Evolutionary conservation across 75 land plant species (phyloP).

Genomic region (Pseudotsuga menziesii): DNA sequence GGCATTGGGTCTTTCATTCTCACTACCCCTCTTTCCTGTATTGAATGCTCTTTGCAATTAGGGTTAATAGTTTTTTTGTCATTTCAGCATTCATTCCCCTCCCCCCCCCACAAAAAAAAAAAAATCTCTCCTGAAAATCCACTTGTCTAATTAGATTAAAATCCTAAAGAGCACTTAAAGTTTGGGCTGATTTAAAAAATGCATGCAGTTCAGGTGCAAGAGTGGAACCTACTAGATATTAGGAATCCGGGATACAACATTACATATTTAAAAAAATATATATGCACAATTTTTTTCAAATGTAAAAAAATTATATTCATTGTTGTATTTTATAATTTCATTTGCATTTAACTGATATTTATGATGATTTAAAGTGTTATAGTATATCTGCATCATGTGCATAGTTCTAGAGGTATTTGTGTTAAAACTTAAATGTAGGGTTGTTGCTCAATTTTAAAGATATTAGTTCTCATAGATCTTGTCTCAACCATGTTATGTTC

Average conservation of each 20-base stretch:
- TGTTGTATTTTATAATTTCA: no score
- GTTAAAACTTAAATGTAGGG: no score
- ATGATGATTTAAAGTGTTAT: no score
- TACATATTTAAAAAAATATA: neutral
- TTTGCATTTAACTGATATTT: no score
- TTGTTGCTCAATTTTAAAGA: no score
- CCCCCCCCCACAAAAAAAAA: neutral
- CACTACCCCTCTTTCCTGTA: neutral
- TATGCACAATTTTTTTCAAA: neutral
- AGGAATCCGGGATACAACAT: neutral
- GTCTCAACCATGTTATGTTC: no score
- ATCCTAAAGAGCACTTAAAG: neutral
- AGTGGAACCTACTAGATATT: neutral
- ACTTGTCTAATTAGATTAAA: no score
- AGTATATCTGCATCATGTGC: no score
- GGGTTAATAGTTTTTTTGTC: neutral
- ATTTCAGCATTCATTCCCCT: neutral
- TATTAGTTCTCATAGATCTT: no score
- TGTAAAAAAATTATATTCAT: no score
- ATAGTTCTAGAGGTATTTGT: no score
- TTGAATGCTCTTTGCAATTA: neutral
- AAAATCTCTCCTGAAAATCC: no score
- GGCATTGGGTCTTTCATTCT: neutral
- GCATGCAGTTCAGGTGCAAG: neutral
- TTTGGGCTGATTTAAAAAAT: neutral